Evolutionary conservation across 345 rosid genomes (phyloP).

Genomic region (Psidium guajava): DNA sequence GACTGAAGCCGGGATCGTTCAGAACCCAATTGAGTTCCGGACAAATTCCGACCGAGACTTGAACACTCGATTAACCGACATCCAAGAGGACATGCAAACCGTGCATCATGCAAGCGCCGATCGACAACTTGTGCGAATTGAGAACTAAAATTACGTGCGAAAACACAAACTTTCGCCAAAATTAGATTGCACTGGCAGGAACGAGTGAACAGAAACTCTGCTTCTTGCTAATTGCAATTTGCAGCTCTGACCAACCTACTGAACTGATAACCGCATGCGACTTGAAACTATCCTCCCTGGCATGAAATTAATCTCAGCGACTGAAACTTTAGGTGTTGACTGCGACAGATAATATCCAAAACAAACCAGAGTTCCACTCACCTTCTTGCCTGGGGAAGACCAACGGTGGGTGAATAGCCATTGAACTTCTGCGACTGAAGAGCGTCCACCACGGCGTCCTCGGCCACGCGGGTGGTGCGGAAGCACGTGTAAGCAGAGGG

Average conservation of each 20-base stretch:
- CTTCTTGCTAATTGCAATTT: background rate
- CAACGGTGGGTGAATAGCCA: slow-evolving; percentile 89
- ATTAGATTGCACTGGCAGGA: background rate
- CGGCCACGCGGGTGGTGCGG: slow-evolving; percentile 50
- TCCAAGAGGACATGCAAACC: background rate
- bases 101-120: background rate
- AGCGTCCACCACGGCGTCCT: slow-evolving; percentile 53
- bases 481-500: slow-evolving; percentile 79
- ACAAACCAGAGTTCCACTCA: background rate
- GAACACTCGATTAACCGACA: background rate
- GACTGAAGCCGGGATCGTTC: background rate
- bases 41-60: background rate
- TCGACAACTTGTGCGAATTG: background rate
- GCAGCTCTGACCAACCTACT: background rate
- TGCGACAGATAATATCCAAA: background rate
- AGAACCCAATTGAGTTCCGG: background rate
- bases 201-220: background rate
- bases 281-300: background rate
- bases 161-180: background rate
- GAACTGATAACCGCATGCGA: background rate
- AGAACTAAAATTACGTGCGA: background rate
- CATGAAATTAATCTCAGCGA: background rate
- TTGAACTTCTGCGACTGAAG: slow-evolving; percentile 70
- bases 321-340: background rate
- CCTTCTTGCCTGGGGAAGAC: slow-evolving; percentile 93